Conservation (phyloP, 2,329 filamentous ascomycete species). For the Xylariaceae sp. region DNA sequence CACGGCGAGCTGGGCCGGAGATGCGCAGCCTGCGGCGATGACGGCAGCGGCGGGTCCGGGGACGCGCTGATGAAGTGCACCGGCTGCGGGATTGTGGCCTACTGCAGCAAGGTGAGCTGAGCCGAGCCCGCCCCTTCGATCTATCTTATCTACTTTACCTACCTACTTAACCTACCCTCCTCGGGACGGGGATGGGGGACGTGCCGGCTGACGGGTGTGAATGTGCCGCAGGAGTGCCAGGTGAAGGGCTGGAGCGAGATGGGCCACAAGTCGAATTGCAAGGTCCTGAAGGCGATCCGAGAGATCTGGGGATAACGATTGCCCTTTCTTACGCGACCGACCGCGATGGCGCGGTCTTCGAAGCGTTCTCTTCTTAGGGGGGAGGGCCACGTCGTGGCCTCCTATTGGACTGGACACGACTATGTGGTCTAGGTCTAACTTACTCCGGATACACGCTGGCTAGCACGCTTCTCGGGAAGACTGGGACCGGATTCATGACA, state of each 20-base stretch:
- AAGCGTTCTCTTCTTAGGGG: too few species aligned
- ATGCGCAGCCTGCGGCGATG: conserved; percentile 20
- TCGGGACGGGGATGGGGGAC: neutral
- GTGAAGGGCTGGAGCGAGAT: conserved; percentile 32
- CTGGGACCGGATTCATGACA: too few species aligned
- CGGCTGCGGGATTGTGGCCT: conserved; percentile 35
- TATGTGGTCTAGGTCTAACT: too few species aligned
- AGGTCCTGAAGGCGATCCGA: conserved; percentile 31
- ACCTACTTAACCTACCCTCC: neutral
- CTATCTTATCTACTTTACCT: neutral
- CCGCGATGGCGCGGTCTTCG: too few species aligned
- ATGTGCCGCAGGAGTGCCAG: conserved; percentile 38
- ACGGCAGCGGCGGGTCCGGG: too few species aligned
- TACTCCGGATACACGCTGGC: too few species aligned
- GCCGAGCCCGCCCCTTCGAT: too few species aligned
- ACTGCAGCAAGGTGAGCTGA: conserved; percentile 41
- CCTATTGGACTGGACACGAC: too few species aligned
- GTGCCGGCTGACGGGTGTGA: neutral
- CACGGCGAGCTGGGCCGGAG: conserved; percentile 6
- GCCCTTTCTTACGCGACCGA: too few species aligned
- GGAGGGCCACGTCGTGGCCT: too few species aligned
- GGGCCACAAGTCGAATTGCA: conserved; percentile 37
- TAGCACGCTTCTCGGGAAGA: too few species aligned
- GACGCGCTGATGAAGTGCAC: conserved; percentile 31
- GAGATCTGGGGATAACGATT: conserved; percentile 26